Base-by-base conservation (phyloP, 23 red algal species). In the Gracilaria caudata region DNA sequence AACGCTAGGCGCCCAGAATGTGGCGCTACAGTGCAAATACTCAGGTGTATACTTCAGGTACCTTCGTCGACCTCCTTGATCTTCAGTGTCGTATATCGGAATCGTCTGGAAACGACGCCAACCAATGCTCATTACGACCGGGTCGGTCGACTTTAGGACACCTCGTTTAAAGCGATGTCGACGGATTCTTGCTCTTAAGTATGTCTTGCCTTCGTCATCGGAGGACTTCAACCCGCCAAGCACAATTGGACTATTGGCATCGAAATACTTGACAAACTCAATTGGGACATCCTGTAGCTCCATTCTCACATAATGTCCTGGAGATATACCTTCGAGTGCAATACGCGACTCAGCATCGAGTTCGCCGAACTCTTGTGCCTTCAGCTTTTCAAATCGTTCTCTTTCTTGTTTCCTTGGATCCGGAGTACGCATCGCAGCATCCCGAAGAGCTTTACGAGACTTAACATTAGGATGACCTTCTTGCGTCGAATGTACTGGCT, bases 11-110 rank as follows among this genome's bases (percentile, higher is more conserved):
- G 81, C 96, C 71, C 86, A 99, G 49, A 99, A 86, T 23, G 86
- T 90, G 40, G 97, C 97, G 39, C 92, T 86, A 77, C 97, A 99
- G 73, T 99, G 97, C 90, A 99, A 68, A 80, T 94, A 92, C 51
- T 99, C 97, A 2, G 93, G 97, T 0, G 97, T 94, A 64, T 99
- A 99, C 64, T 99, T 99, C 19, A 99, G 55, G 57, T 84, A 95
- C 45, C 97, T 82, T 38, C 83, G 81, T 11, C 97, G 65, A 21
- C 91, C 87, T 4, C 87, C 88, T 65, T 79, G 73, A 80, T 99
- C 97, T 49, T 95, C 93, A 60, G 77, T 80, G 43, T 84, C 79
- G 64, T 95, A 95, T 40, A 99, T 53, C n/a, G 97, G 97, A 17
- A 92, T 84, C 1, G 93, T 84, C 78, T 99, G 92, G 39, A 96